A percentile compares a stretch with the other conserved stretches of the same genome.
Evolutionary conservation across 495 filamentous ascomycete genomes (phyloP).

Genomic region (Lasiosphaeria hispida): DNA sequence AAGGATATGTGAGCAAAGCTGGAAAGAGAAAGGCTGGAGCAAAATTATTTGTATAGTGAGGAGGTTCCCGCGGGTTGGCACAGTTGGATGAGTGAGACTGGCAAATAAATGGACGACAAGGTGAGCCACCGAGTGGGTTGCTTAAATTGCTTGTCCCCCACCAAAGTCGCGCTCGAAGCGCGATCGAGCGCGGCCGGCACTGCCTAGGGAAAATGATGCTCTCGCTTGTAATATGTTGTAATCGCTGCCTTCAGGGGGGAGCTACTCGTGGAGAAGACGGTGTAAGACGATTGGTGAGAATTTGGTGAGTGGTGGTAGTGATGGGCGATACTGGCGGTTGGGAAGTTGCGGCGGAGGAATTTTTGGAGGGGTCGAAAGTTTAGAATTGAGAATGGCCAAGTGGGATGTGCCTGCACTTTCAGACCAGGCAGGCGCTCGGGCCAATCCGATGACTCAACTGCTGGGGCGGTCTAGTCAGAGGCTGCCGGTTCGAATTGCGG

Average conservation of each 20-base stretch:
- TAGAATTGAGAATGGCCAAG: slow-evolving; percentile 26
- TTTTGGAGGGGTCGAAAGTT: slow-evolving; percentile 13
- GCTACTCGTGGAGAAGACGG: slow-evolving; percentile 10
- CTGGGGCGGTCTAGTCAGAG: not conserved
- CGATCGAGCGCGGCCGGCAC: not conserved
- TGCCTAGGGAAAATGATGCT: no score
- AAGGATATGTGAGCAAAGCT: not conserved
- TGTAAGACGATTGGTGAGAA: slow-evolving; percentile 34
- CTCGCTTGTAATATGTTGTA: no score
- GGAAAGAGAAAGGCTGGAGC: not conserved
- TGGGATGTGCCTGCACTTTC: slow-evolving; percentile 22
- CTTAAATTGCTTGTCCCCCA: slow-evolving; percentile 24
- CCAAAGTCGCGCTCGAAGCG: slow-evolving; percentile 11
- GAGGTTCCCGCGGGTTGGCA: no score
- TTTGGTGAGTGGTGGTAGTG: slow-evolving; percentile 3
- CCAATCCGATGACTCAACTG: slow-evolving; percentile 23
- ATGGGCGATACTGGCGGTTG: slow-evolving; percentile 30
- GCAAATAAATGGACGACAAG: not conserved
- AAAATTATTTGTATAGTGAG: no score
- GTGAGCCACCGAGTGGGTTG: not conserved
- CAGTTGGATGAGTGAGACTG: no score
- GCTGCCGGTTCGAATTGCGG: slow-evolving; percentile 20
- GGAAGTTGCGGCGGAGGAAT: slow-evolving; percentile 13
- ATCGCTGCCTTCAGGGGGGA: not conserved
- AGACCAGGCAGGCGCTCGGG: slow-evolving; percentile 8